Evolutionary conservation across 2,329 filamentous ascomycete genomes (phyloP).

Genomic region (Aureobasidium sp.): DNA sequence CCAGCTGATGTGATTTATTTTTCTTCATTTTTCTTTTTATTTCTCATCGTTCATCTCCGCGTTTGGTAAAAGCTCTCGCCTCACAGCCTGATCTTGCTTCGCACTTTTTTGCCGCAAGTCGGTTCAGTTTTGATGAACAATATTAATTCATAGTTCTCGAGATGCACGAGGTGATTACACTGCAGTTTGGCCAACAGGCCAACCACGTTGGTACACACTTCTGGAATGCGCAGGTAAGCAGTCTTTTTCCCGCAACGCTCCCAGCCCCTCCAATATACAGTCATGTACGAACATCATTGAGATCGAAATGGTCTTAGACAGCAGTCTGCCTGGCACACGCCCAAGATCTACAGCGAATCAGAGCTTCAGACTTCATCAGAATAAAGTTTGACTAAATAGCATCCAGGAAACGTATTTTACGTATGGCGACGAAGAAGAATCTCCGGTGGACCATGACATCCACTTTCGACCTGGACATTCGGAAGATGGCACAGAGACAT

Average conservation of each 20-base stretch:
- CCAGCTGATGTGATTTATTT: neutral
- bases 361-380: neutral
- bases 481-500: conserved; percentile 81
- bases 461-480: conserved; percentile 82
- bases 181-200: conserved; percentile 86
- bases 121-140: neutral
- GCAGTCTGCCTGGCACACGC: neutral
- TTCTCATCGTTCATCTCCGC: neutral
- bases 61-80: neutral
- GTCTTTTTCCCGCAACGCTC: neutral
- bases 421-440: conserved; percentile 60
- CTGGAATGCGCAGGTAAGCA: conserved; percentile 79
- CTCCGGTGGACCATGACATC: conserved; percentile 70
- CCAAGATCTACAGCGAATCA: too few relatives aligned
- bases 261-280: neutral
- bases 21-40: neutral
- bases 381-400: neutral
- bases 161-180: conserved; percentile 93
- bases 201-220: conserved; percentile 96
- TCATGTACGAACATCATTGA: neutral
- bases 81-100: neutral
- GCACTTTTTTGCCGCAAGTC: neutral
- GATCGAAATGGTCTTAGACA: too few relatives aligned
- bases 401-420: conserved; percentile 92
- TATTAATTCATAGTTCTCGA: neutral